phyloP scores from a whole-genome alignment of 78 protist genomes.

The Dictyostelium citrinum region DNA sequence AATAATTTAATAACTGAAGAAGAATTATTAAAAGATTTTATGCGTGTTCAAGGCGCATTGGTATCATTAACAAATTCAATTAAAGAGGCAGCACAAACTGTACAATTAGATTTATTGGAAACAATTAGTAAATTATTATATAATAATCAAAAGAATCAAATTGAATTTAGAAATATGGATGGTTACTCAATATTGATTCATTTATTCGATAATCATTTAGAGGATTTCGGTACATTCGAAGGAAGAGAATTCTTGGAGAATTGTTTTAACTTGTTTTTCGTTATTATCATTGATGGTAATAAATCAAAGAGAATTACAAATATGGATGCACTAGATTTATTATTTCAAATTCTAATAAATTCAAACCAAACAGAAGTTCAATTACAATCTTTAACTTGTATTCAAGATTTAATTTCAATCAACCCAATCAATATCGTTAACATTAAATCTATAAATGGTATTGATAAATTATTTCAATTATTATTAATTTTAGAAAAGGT shows the following conservation, averaged over 20 bases:
- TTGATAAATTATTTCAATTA: conserved; percentile 57
- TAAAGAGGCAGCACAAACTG: conserved; percentile 50
- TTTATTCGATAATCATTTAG: conserved; percentile 36
- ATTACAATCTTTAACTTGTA: conserved; percentile 47
- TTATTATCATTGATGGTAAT: conserved; percentile 54
- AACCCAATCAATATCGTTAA: conserved; percentile 63
- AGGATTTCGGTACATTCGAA: conserved; percentile 26
- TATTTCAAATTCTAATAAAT: conserved; percentile 30
- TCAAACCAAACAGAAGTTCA: conserved; percentile 41
- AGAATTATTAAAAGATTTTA: conserved; percentile 60
- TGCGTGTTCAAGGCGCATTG: conserved; percentile 71
- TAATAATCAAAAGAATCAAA: conserved; percentile 67
- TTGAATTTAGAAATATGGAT: conserved; percentile 48
- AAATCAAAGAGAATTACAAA: conserved; percentile 27
- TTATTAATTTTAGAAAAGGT: conserved; percentile 36
- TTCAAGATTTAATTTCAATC: conserved; percentile 67
- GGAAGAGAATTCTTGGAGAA: conserved; percentile 56
- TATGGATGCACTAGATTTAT: conserved; percentile 34
- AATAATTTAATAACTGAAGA: conserved; percentile 5
- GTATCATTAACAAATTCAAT: conserved; percentile 1
- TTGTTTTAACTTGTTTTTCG: conserved; percentile 41
- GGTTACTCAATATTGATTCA: conserved; percentile 50
- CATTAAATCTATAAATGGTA: conserved; percentile 43
- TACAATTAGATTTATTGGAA: conserved; percentile 65
- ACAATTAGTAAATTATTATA: conserved; percentile 56